Percentiles rank a stretch among this genome's conserved stretches.
Conservation (phyloP, 768 basidiomycete species). For the Russula sp. region DNA sequence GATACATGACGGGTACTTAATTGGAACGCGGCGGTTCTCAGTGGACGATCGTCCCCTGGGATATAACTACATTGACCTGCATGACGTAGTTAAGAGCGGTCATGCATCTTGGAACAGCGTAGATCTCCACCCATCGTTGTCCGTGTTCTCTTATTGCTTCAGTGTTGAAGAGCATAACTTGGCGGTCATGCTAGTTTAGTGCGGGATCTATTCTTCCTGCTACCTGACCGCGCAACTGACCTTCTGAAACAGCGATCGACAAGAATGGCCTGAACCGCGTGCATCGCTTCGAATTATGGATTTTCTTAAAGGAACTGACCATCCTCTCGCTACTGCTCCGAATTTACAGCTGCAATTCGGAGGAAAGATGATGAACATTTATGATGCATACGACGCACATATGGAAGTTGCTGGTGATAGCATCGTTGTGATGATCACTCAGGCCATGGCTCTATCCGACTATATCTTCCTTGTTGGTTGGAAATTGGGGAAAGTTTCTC, state of each 20-base stretch:
- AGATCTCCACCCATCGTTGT: constrained; percentile 12
- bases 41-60: constrained; percentile 16
- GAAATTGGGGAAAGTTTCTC: constrained; percentile 12
- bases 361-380: neutral
- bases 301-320: constrained; percentile 5
- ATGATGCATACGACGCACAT: constrained; percentile 9
- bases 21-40: constrained; percentile 7
- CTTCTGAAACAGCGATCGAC: neutral
- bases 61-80: constrained; percentile 9
- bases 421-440: constrained; percentile 13
- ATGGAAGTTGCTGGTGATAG: constrained; percentile 11
- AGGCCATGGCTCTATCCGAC: constrained; percentile 10
- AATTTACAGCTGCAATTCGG: constrained; percentile 5
- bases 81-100: constrained; percentile 4
- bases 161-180: constrained; percentile 11
- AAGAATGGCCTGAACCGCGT: constrained; percentile 7
- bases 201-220: neutral
- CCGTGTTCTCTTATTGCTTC: constrained; percentile 10
- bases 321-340: constrained; percentile 9
- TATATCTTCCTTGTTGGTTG: constrained; percentile 4
- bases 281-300: constrained; percentile 6
- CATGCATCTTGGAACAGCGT: constrained; percentile 4
- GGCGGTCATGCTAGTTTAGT: constrained; percentile 15
- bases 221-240: neutral
- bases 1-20: constrained; percentile 14